A percentile compares a stretch with the other conserved stretches of the same genome.
Evolutionary conservation across 164 flowering plant species (phyloP).

Genomic region (Stephania cephalantha): DNA sequence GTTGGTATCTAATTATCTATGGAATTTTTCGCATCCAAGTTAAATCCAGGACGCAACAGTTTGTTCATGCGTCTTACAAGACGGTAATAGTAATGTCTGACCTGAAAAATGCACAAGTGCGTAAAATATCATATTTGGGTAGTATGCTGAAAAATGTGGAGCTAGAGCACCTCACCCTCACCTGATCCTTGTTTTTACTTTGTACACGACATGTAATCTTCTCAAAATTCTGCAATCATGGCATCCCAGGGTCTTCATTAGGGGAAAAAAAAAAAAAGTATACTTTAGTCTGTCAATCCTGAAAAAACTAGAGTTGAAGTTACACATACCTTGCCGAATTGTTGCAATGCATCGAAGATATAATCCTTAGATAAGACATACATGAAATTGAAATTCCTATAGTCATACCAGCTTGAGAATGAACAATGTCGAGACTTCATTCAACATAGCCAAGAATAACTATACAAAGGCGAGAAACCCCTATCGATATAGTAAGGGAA

Average conservation of each 20-base stretch:
- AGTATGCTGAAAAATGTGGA: neutral
- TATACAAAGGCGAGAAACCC: no score
- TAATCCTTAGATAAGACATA: neutral
- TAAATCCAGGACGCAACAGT: conserved; percentile 77
- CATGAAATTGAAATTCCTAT: neutral
- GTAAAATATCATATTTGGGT: neutral
- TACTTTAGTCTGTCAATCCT: neutral
- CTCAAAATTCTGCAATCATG: conserved; percentile 82
- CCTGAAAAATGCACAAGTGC: conserved; percentile 42
- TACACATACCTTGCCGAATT: conserved; percentile 91
- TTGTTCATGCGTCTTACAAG: conserved; percentile 96
- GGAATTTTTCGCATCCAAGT: conserved; percentile 86
- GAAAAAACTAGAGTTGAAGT: conserved; percentile 1
- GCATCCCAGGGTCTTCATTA: conserved; percentile 13
- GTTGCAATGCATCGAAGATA: conserved; percentile 85
- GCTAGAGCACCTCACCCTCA: conserved; percentile 13
- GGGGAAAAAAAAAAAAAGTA: neutral
- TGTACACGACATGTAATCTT: conserved; percentile 89
- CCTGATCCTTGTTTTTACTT: conserved; percentile 99
- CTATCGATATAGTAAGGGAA: no score
- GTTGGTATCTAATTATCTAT: conserved; percentile 97
- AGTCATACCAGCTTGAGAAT: conserved; percentile 24
- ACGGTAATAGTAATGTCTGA: conserved; percentile 96
- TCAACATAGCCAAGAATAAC: no score
- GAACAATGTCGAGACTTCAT: neutral